These are phyloP conservation scores for Geotrichum cucujoidarum DNA, from an alignment of 1,139 yeast species.

Conservation along the genomic window DNA sequence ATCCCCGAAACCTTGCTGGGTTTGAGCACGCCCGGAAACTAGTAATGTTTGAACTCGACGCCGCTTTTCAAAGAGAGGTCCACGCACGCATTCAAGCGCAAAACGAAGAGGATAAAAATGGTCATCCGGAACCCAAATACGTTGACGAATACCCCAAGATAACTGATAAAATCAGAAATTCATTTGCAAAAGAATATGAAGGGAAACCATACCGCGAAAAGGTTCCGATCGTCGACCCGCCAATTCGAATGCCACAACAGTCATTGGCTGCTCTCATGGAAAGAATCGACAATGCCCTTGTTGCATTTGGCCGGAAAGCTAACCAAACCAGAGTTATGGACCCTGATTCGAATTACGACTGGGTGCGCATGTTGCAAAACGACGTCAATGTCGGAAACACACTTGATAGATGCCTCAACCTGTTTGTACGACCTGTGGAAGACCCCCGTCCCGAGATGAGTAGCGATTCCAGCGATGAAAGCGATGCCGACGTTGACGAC, in stretches of 20 bases:
- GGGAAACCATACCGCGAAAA: constrained; percentile 4
- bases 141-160: neutral
- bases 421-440: constrained; percentile 20
- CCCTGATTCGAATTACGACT: constrained; percentile 7
- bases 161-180: neutral
- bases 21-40: constrained; percentile 17
- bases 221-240: constrained; percentile 22
- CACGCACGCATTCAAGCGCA: constrained; percentile 22
- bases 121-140: neutral
- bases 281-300: constrained; percentile 19
- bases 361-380: constrained; percentile 22
- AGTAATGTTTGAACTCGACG: constrained; percentile 25
- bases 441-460: constrained; percentile 12
- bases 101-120: neutral
- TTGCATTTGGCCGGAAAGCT: constrained; percentile 3
- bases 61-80: constrained; percentile 25
- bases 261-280: constrained; percentile 18
- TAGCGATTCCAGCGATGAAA: neutral
- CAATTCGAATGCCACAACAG: constrained; percentile 24
- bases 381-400: constrained; percentile 22
- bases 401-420: constrained; percentile 22
- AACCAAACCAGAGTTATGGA: neutral
- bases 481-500: neutral
- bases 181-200: neutral
- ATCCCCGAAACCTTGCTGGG: neutral